phyloP scores from a whole-genome alignment of 257 asterid species.

The Solanum pimpinellifolium region DNA sequence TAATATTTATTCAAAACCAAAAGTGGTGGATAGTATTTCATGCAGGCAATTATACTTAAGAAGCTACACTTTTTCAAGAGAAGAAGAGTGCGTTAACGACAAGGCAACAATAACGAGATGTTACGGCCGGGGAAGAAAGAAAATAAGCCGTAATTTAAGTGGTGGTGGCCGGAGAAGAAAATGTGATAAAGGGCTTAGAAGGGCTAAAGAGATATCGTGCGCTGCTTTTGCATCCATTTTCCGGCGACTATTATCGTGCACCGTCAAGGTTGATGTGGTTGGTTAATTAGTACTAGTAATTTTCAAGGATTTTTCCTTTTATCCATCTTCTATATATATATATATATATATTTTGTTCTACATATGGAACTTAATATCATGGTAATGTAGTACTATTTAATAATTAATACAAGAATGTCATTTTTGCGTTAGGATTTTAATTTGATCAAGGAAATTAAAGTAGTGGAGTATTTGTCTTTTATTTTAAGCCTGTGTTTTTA shows the following conservation, averaged over 20 bases:
- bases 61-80: conserved; percentile 80
- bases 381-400: not conserved
- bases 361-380: not conserved
- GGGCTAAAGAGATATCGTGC: conserved; percentile 27
- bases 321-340: not conserved
- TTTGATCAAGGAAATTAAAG: not conserved
- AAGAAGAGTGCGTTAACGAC: conserved; percentile 26
- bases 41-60: conserved; percentile 71
- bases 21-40: conserved; percentile 69
- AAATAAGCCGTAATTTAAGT: not conserved
- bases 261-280: conserved; percentile 68
- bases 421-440: too few relatives aligned
- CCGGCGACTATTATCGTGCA: conserved; percentile 69
- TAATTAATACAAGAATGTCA: not conserved
- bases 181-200: conserved; percentile 12
- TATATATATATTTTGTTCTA: too few relatives aligned
- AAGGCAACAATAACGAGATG: conserved; percentile 20
- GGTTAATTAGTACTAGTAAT: conserved; percentile 9
- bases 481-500: too few relatives aligned
- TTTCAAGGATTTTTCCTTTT: too few relatives aligned
- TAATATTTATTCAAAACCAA: conserved; percentile 7
- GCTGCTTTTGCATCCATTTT: conserved; percentile 42
- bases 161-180: not conserved
- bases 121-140: conserved; percentile 16
- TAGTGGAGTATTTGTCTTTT: not conserved